These are phyloP conservation scores for Phycomyces nitens DNA, from an alignment of 192 early-diverging fungal genomes.

Conservation along the genomic window DNA sequence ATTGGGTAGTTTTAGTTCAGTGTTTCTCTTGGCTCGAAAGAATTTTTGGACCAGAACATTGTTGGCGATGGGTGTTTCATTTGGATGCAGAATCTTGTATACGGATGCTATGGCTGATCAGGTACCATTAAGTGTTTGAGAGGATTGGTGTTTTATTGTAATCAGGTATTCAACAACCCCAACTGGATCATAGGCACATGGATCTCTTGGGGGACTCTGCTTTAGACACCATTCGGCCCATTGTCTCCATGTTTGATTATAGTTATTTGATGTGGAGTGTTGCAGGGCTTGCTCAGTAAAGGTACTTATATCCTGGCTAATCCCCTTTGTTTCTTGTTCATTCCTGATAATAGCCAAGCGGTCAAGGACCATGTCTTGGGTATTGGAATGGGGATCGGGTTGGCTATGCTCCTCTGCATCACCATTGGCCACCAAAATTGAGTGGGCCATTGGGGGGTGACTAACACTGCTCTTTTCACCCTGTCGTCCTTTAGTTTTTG, in stretches of 20 bases:
- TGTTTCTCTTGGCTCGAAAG: neutral
- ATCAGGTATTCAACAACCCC: neutral
- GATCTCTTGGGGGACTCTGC: neutral
- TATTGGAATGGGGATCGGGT: neutral
- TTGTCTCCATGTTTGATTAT: neutral
- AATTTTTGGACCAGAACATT: neutral
- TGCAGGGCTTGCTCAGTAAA: too few relatives aligned
- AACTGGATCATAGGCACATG: too few relatives aligned
- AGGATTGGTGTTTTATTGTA: neutral
- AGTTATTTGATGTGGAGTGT: too few relatives aligned
- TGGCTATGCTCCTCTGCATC: neutral
- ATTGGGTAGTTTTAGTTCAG: neutral
- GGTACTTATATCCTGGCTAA: too few relatives aligned
- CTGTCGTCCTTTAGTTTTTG: conserved; percentile 1
- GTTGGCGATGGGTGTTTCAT: neutral
- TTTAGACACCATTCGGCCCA: neutral
- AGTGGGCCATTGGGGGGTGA: conserved; percentile 17
- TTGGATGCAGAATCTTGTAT: neutral
- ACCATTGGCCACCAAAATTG: conserved; percentile 19
- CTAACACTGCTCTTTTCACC: conserved; percentile 1
- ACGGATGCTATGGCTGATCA: neutral
- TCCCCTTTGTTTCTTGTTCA: too few relatives aligned
- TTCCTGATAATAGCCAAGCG: conserved; percentile 16
- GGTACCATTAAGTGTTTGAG: neutral
- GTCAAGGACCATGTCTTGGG: neutral